Conservation (phyloP, 2,329 filamentous ascomycete species). For the Blastomyces parvus region DNA sequence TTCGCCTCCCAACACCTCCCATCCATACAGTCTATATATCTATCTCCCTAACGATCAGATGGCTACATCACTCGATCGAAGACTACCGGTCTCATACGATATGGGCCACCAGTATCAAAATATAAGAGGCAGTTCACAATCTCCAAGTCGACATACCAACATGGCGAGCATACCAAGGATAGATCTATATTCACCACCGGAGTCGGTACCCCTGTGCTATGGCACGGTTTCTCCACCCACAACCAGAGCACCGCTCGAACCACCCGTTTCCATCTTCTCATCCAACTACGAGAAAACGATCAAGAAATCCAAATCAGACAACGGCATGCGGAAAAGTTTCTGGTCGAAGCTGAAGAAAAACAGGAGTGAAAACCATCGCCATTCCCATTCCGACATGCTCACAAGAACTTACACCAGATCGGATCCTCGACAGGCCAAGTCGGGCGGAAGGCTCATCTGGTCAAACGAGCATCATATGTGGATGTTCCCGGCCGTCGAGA, state of each 20-base stretch:
- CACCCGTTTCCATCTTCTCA: not conserved
- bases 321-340: constrained; percentile 10
- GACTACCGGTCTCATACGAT: not conserved
- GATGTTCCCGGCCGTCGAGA: constrained; percentile 10
- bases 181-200: not conserved
- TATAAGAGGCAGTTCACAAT: not conserved
- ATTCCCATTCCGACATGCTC: constrained; percentile 3
- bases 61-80: not conserved
- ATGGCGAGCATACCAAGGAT: constrained; percentile 1
- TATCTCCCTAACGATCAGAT: no score
- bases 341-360: constrained; percentile 11
- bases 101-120: not conserved
- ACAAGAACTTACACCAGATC: constrained; percentile 3
- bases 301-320: constrained; percentile 9
- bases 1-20: no score
- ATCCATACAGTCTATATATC: not conserved
- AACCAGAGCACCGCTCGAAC: not conserved
- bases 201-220: not conserved
- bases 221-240: not conserved
- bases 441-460: constrained; percentile 15
- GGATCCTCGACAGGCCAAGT: constrained; percentile 9
- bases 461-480: constrained; percentile 14
- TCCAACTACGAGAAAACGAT: not conserved
- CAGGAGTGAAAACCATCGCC: constrained; percentile 2
- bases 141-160: not conserved